These are phyloP conservation scores for Botrytis elliptica DNA, from an alignment of 2,329 filamentous ascomycete species.

Conservation along the genomic window DNA sequence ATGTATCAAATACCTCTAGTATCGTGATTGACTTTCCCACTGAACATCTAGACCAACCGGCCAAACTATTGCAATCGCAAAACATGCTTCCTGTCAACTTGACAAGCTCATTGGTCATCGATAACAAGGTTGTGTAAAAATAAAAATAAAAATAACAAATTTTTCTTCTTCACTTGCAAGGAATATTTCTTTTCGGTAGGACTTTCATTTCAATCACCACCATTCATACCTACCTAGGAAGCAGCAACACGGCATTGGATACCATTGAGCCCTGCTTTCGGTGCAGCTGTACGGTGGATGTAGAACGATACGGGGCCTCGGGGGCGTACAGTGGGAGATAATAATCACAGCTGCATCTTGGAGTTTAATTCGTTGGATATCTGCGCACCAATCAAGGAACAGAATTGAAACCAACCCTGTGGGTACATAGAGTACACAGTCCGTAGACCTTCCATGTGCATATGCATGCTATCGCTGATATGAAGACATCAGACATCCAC, in stretches of 20 bases:
- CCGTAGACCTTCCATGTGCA: conserved; percentile 3
- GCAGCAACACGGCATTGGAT: neutral
- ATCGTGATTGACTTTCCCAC: neutral
- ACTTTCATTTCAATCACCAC: neutral
- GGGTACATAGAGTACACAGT: neutral
- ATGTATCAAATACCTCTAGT: neutral
- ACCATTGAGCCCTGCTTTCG: neutral
- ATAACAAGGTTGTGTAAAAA: neutral
- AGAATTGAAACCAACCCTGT: neutral
- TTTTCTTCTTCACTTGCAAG: neutral
- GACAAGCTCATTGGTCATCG: neutral
- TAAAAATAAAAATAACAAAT: neutral
- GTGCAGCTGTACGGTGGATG: neutral
- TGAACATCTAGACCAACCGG: neutral
- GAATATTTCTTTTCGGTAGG: neutral
- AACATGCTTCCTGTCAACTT: neutral
- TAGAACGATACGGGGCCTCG: neutral
- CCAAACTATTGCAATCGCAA: neutral
- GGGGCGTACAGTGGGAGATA: neutral
- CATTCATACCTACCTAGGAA: neutral
- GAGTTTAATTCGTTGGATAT: neutral
- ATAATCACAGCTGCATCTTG: neutral
- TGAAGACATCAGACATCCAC: neutral
- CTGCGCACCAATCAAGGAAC: conserved; percentile 4
- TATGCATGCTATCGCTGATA: conserved; percentile 4